Conservation (phyloP, 2,329 filamentous ascomycete genomes). For the Trichoderma sp. region DNA sequence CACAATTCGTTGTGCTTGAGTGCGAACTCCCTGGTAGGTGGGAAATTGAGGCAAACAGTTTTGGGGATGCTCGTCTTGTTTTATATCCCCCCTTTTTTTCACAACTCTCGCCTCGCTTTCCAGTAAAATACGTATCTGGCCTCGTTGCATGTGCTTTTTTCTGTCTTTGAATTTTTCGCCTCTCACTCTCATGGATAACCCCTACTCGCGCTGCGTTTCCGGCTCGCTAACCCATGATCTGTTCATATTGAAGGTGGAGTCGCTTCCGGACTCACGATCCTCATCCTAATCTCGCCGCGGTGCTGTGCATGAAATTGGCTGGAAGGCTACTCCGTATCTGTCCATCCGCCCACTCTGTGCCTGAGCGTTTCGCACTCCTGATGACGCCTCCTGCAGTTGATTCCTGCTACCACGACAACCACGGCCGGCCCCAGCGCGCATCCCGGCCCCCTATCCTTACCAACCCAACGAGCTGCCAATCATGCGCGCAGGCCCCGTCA, state of each 20-base stretch:
- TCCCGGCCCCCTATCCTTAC: neutral
- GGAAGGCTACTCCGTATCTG: constrained; percentile 14
- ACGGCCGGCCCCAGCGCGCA: neutral
- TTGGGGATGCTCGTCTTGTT: neutral
- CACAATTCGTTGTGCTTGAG: neutral
- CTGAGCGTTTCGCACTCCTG: constrained; percentile 15
- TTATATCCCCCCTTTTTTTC: constrained; percentile 7
- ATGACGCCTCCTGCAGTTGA: constrained; percentile 19
- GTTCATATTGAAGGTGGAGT: constrained; percentile 13
- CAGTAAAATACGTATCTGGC: neutral
- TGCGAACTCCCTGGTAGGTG: neutral
- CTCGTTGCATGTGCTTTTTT: neutral
- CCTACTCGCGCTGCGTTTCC: neutral
- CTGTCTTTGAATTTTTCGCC: neutral
- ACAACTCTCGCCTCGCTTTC: neutral
- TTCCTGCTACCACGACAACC: constrained; percentile 19
- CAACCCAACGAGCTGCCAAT: constrained; percentile 1
- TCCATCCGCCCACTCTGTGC: constrained; percentile 19
- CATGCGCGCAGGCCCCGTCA: constrained; percentile 10
- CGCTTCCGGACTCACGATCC: constrained; percentile 18
- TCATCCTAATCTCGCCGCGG: constrained; percentile 18
- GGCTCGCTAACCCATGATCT: constrained; percentile 12
- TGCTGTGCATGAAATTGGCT: constrained; percentile 20
- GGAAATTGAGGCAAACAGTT: neutral
- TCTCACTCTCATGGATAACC: constrained; percentile 3